Conservation (phyloP, 2,329 filamentous ascomycete genomes). For the Coniochaeta prunicola region DNA sequence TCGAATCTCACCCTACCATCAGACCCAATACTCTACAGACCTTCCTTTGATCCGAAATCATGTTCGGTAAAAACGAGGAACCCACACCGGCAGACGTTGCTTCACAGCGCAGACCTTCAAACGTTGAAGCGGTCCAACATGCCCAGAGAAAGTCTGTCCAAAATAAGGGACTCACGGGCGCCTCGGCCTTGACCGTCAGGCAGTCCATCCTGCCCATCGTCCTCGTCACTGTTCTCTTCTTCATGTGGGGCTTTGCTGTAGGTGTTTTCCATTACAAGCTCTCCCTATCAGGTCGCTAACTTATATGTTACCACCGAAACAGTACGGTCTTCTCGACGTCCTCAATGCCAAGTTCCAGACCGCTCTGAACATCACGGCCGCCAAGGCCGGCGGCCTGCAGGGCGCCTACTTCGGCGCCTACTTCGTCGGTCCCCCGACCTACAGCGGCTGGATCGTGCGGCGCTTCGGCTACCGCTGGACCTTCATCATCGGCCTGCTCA, state of each 20-base stretch:
- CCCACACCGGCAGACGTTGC: conserved; percentile 12
- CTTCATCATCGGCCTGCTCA: conserved; percentile 56
- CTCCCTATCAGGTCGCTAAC: not conserved
- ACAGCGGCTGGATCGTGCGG: conserved; percentile 56
- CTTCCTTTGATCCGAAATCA: not conserved
- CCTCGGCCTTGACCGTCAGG: conserved; percentile 9
- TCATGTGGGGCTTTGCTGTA: conserved; percentile 6
- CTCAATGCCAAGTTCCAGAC: conserved; percentile 26
- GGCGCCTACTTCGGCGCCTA: conserved; percentile 32
- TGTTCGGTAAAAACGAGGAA: conserved; percentile 15
- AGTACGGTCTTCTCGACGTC: conserved; percentile 36
- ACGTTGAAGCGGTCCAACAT: conserved; percentile 10
- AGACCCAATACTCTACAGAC: not conserved
- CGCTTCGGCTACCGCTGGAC: conserved; percentile 55
- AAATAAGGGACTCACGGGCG: conserved; percentile 15
- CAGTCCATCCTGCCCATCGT: conserved; percentile 1
- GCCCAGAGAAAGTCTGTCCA: conserved; percentile 11
- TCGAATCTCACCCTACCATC: not conserved
- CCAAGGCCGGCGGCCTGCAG: conserved; percentile 12
- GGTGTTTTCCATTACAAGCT: no score
- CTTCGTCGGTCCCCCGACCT: conserved; percentile 58
- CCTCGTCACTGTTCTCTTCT: conserved; percentile 2
- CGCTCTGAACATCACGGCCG: conserved; percentile 12
- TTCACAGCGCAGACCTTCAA: conserved; percentile 12
- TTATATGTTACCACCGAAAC: not conserved